Evolutionary conservation across 2,329 filamentous ascomycete genomes (phyloP).

Genomic region (Tolypocladium tundrense): DNA sequence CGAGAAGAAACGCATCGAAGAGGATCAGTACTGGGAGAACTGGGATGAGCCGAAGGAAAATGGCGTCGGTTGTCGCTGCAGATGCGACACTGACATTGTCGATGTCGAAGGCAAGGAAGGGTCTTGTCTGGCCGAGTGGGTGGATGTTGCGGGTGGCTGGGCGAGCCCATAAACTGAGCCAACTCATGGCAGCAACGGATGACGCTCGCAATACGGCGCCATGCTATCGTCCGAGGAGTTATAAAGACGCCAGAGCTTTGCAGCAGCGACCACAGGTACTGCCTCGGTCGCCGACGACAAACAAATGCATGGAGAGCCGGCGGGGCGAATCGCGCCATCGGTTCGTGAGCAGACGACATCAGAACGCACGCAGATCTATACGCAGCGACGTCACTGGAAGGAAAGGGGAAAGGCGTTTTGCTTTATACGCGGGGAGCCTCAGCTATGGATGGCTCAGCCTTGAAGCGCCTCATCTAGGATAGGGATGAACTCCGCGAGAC

Average conservation of each 20-base stretch:
- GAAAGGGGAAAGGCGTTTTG: conserved; percentile 7
- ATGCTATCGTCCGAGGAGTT: background rate
- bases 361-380: conserved; percentile 2
- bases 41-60: conserved; percentile 87
- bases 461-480: conserved; percentile 6
- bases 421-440: conserved; percentile 4
- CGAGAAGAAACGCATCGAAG: conserved; percentile 75
- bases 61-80: conserved; percentile 90
- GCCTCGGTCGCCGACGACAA: background rate
- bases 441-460: conserved; percentile 3
- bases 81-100: conserved; percentile 93
- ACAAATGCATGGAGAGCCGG: background rate
- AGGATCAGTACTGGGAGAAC: conserved; percentile 92
- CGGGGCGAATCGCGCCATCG: background rate
- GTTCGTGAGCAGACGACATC: background rate
- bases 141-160: conserved; percentile 94
- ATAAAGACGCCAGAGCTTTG: background rate
- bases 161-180: conserved; percentile 34
- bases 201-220: background rate
- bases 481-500: conserved; percentile 4
- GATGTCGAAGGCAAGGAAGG: conserved; percentile 97
- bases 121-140: conserved; percentile 91
- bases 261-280: background rate
- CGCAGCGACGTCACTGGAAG: conserved; percentile 5
- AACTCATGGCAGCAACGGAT: background rate